phyloP scores from a whole-genome alignment of 2,329 filamentous ascomycete species.

The Xylaria sp. region DNA sequence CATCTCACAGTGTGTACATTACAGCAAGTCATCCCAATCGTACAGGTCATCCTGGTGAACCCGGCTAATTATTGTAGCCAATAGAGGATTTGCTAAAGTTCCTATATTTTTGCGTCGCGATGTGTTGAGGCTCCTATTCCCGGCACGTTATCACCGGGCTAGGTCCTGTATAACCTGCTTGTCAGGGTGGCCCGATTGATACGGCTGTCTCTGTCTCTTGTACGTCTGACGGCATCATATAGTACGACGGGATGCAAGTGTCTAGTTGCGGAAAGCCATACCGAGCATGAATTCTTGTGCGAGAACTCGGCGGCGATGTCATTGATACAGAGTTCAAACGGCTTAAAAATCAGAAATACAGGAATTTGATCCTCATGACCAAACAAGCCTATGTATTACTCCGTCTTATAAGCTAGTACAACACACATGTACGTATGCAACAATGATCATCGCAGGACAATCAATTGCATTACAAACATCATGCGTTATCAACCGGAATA shows the following conservation, averaged over 20 bases:
- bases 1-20: too few species aligned
- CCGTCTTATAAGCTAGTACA: background rate
- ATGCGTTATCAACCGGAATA: background rate
- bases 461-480: background rate
- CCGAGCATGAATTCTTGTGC: background rate
- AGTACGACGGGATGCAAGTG: background rate
- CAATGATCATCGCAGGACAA: background rate
- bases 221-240: background rate
- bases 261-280: background rate
- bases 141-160: background rate
- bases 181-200: background rate
- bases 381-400: conserved; percentile 5
- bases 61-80: background rate
- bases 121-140: background rate
- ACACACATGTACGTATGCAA: conserved; percentile 5
- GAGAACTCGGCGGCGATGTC: background rate
- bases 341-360: background rate
- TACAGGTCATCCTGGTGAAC: too few species aligned
- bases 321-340: background rate
- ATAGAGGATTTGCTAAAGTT: background rate
- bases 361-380: background rate
- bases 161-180: background rate
- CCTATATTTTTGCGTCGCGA: background rate
- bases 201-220: background rate
- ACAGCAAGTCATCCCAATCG: too few species aligned